These are phyloP conservation scores for Nannizziopsis arthrosporioides DNA, from an alignment of 2,329 filamentous ascomycete species.

Conservation along the genomic window DNA sequence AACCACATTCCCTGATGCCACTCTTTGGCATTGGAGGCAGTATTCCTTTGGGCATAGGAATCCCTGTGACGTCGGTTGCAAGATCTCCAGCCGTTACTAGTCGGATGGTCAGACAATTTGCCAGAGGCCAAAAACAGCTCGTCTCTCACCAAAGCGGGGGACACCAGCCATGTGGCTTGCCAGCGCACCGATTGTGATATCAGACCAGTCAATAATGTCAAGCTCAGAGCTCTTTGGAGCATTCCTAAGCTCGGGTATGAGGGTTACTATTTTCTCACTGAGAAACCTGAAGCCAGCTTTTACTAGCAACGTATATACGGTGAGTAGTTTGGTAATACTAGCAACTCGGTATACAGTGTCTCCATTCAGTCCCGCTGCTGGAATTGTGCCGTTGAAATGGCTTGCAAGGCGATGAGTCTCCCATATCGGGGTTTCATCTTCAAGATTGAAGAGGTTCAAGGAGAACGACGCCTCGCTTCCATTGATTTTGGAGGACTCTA, in stretches of 20 bases:
- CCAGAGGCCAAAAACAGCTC: not conserved
- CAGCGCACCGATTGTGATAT: constrained; percentile 12
- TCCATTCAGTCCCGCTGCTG: constrained; percentile 17
- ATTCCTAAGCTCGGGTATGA: constrained; percentile 32
- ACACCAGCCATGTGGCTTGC: constrained; percentile 13
- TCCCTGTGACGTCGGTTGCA: not conserved
- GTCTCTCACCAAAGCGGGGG: not conserved
- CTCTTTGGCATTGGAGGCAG: too few species aligned
- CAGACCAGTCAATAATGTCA: constrained; percentile 10
- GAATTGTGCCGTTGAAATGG: constrained; percentile 17
- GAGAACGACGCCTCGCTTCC: constrained; percentile 16
- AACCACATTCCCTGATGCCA: too few species aligned
- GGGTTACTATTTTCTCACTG: constrained; percentile 33
- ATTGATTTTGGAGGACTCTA: not conserved
- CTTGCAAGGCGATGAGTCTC: constrained; percentile 9
- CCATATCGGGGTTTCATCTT: constrained; percentile 12
- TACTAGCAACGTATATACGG: constrained; percentile 33
- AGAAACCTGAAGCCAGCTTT: constrained; percentile 33
- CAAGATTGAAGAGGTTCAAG: constrained; percentile 11
- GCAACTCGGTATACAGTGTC: constrained; percentile 33
- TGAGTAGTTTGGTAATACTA: constrained; percentile 39
- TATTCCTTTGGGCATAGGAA: not conserved
- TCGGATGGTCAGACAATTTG: not conserved
- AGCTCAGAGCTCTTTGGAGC: not conserved
- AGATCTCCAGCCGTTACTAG: not conserved